phyloP scores from a whole-genome alignment of 2,329 filamentous ascomycete species.

The Sphaerostilbella broomeana region DNA sequence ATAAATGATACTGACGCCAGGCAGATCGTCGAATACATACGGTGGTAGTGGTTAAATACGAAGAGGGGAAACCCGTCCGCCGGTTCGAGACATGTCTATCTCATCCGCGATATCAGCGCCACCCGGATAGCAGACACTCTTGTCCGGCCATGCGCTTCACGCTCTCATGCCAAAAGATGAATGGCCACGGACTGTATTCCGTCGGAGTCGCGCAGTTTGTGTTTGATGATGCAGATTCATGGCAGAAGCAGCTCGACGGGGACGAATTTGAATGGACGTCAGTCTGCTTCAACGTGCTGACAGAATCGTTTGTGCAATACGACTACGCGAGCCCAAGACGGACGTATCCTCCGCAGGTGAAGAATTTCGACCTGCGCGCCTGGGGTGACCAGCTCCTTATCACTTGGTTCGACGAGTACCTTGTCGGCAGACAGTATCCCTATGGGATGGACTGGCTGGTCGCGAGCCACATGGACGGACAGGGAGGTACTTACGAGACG shows the following conservation, averaged over 20 bases:
- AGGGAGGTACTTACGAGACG: conserved; percentile 1
- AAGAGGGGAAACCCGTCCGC: conserved; percentile 5
- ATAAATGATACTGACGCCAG: too few relatives aligned
- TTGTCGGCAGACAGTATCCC: conserved; percentile 10
- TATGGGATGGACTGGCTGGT: conserved; percentile 12
- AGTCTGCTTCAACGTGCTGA: conserved; percentile 13
- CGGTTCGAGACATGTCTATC: conserved; percentile 10
- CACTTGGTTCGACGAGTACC: conserved; percentile 14
- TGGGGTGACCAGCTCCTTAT: conserved; percentile 14
- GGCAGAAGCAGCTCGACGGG: neutral
- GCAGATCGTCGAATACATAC: conserved; percentile 9
- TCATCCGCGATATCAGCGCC: conserved; percentile 6
- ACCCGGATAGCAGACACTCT: conserved; percentile 8
- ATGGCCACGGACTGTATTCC: conserved; percentile 7
- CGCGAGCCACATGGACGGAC: neutral
- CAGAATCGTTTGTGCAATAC: conserved; percentile 8
- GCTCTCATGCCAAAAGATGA: conserved; percentile 8
- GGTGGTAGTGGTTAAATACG: conserved; percentile 10
- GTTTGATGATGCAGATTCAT: too few relatives aligned
- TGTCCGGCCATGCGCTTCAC: conserved; percentile 12
- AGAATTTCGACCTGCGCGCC: conserved; percentile 9
- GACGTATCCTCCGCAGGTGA: conserved; percentile 8
- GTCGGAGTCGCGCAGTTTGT: conserved; percentile 10
- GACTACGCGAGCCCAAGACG: conserved; percentile 6
- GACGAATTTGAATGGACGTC: conserved; percentile 5